Percentiles rank a stretch among this genome's conserved stretches.
These are phyloP conservation scores for Parascedosporium putredinis DNA, from an alignment of 2,329 filamentous ascomycete genomes.

Conservation along the genomic window DNA sequence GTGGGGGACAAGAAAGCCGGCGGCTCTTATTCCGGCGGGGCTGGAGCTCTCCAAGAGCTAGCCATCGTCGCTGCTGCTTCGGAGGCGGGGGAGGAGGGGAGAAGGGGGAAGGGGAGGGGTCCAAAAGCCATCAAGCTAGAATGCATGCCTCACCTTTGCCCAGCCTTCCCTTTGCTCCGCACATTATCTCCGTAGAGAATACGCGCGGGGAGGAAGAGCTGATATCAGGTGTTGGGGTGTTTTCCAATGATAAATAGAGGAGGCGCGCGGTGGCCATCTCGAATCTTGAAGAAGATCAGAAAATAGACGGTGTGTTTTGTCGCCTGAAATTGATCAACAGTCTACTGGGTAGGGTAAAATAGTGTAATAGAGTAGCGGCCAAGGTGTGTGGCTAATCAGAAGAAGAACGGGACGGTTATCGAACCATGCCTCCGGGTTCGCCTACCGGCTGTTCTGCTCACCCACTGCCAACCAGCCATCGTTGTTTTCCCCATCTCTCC, in stretches of 20 bases:
- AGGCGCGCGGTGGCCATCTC: not conserved
- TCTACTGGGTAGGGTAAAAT: not conserved
- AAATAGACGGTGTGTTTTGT: not conserved
- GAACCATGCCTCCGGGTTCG: conserved; percentile 1
- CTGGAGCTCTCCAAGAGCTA: no score
- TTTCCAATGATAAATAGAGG: not conserved
- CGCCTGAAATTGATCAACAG: not conserved
- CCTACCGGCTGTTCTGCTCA: not conserved
- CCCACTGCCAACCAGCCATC: not conserved
- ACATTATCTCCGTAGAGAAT: no score
- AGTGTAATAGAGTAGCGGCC: no score
- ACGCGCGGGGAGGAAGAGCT: no score
- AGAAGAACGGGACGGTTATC: conserved; percentile 1
- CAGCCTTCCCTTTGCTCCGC: no score
- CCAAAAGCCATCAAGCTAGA: not conserved
- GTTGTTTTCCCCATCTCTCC: no score
- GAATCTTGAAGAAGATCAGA: not conserved
- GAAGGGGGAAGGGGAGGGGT: not conserved
- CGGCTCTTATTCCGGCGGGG: no score
- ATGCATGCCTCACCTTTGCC: no score
- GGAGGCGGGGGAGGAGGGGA: no score
- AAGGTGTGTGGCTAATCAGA: not conserved
- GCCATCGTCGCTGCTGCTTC: no score
- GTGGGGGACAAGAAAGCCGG: no score
- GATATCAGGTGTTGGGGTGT: no score